Percentiles rank a stretch among this genome's conserved stretches.
These are phyloP conservation scores for Boletus eberwhitei DNA, from an alignment of 768 basidiomycete species.

Conservation along the genomic window DNA sequence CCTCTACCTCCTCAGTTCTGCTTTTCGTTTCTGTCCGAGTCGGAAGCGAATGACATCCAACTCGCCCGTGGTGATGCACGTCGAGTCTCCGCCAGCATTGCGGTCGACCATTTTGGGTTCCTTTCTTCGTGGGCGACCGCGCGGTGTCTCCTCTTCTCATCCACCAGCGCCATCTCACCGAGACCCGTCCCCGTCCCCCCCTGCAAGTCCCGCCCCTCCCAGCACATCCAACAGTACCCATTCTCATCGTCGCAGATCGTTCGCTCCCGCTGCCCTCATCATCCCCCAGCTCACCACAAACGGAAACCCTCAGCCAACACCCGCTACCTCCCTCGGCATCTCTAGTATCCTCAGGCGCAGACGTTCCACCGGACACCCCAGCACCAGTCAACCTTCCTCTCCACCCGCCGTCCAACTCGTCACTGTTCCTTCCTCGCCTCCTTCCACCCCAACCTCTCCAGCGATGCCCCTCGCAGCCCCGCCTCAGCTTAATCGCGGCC, in stretches of 20 bases:
- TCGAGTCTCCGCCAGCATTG: conserved; percentile 34
- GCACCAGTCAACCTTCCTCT: conserved; percentile 20
- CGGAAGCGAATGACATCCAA: conserved; percentile 11
- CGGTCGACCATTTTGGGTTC: conserved; percentile 67
- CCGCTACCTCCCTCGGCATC: conserved; percentile 40
- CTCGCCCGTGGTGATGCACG: conserved; percentile 10
- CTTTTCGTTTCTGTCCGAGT: not conserved
- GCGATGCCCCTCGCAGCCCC: conserved; percentile 22
- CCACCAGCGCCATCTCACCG: conserved; percentile 17
- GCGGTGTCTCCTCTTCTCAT: conserved; percentile 64
- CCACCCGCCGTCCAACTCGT: not conserved
- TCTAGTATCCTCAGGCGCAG: conserved; percentile 64
- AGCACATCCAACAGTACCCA: conserved; percentile 13
- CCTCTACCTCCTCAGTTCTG: not conserved
- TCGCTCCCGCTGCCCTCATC: conserved; percentile 36
- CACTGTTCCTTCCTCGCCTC: conserved; percentile 14
- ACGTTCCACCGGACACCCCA: conserved; percentile 59
- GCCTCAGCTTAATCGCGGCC: conserved; percentile 19
- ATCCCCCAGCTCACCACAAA: conserved; percentile 35
- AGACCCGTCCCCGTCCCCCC: conserved; percentile 43
- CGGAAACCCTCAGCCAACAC: conserved; percentile 24
- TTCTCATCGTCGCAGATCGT: conserved; percentile 37
- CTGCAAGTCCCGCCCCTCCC: conserved; percentile 38
- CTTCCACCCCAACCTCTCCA: conserved; percentile 9
- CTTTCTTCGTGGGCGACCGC: conserved; percentile 66